These are phyloP conservation scores for Musa itinerans DNA, from an alignment of 176 grass and related monocot species.

Conservation along the genomic window DNA sequence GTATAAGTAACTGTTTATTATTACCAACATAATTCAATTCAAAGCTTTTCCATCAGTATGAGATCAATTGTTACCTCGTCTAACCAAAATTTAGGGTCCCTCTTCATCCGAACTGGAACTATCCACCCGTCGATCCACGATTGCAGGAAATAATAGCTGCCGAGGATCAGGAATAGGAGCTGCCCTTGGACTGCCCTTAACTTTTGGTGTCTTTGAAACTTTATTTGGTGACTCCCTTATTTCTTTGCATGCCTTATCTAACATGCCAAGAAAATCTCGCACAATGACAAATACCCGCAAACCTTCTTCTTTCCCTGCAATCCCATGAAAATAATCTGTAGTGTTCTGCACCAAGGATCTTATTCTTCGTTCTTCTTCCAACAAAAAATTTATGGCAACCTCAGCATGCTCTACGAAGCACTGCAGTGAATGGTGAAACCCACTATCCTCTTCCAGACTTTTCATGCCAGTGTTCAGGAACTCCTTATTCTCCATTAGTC, in stretches of 20 bases:
- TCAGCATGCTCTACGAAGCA: conserved; percentile 55
- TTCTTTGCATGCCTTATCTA: conserved; percentile 77
- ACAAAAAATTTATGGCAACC: conserved; percentile 37
- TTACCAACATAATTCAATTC: neutral
- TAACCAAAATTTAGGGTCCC: conserved; percentile 12
- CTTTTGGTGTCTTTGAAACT: conserved; percentile 32
- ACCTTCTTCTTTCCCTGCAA: conserved; percentile 63
- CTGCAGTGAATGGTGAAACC: conserved; percentile 56
- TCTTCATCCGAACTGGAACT: conserved; percentile 52
- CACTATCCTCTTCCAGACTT: conserved; percentile 54
- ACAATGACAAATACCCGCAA: conserved; percentile 66
- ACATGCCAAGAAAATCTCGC: conserved; percentile 66
- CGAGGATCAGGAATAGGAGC: conserved; percentile 28
- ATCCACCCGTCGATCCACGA: conserved; percentile 34
- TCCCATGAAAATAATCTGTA: conserved; percentile 65
- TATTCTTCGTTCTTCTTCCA: conserved; percentile 77
- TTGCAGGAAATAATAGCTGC: conserved; percentile 57
- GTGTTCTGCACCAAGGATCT: conserved; percentile 44
- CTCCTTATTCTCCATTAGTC: conserved; percentile 54
- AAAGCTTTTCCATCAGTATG: neutral
- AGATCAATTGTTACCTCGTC: neutral
- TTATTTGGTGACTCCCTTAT: conserved; percentile 41
- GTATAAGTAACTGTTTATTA: too few relatives aligned
- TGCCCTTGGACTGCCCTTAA: conserved; percentile 20
- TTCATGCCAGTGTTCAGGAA: conserved; percentile 61